Conservation (phyloP, 805 yeast genomes). For the Scheffersomyces spartinae region DNA sequence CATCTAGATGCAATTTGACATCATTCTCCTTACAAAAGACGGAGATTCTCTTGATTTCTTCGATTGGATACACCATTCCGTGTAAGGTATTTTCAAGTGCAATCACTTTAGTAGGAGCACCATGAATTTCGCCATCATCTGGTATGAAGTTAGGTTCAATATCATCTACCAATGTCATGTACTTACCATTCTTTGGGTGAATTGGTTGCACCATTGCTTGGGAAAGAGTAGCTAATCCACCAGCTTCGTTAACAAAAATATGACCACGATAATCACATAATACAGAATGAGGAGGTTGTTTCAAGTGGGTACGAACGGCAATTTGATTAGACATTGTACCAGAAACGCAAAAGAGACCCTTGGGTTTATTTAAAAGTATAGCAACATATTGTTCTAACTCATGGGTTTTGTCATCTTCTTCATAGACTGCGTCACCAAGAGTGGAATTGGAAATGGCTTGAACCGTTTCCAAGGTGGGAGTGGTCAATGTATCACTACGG, state of each 20-base stretch:
- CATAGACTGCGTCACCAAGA: conserved; percentile 31
- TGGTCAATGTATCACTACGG: conserved; percentile 58
- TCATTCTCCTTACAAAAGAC: conserved; percentile 20
- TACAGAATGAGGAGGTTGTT: conserved; percentile 30
- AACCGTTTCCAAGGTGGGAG: conserved; percentile 68
- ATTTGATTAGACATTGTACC: conserved; percentile 33
- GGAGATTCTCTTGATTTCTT: conserved; percentile 25
- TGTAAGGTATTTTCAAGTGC: conserved; percentile 33
- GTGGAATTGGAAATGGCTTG: conserved; percentile 16
- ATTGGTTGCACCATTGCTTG: conserved; percentile 32
- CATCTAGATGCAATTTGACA: conserved; percentile 29
- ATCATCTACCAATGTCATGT: conserved; percentile 28
- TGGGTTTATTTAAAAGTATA: conserved; percentile 25
- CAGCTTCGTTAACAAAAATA: conserved; percentile 27
- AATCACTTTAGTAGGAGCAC: conserved; percentile 32
- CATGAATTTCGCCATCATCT: conserved; percentile 34
- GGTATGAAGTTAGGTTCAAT: conserved; percentile 24
- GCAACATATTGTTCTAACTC: conserved; percentile 23
- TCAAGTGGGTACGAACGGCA: conserved; percentile 24
- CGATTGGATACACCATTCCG: conserved; percentile 29
- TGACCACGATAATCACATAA: conserved; percentile 28
- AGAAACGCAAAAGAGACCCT: conserved; percentile 29
- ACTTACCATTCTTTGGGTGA: conserved; percentile 19
- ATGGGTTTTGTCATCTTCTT: conserved; percentile 25
- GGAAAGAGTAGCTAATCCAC: conserved; percentile 30